These are phyloP conservation scores for Phalaenopsis equestris DNA, from an alignment of 106 monocot genomes.

Conservation along the genomic window DNA sequence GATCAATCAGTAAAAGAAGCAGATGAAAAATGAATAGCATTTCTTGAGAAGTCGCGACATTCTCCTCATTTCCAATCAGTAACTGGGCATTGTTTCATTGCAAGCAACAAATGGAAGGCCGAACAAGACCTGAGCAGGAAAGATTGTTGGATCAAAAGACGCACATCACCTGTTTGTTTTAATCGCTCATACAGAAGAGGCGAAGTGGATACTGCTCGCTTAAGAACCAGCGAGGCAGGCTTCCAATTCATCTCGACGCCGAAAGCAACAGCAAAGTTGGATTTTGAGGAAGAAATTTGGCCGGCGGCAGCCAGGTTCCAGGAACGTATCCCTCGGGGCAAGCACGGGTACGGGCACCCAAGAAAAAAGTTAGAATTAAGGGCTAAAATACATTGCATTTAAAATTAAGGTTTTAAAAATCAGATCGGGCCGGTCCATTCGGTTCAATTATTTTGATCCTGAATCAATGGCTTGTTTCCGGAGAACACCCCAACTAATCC, in stretches of 20 bases:
- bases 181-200: slow-evolving; percentile 46
- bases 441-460: no score
- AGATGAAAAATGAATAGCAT: neutral
- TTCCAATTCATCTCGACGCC: neutral
- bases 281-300: neutral
- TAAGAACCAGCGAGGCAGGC: slow-evolving; percentile 1
- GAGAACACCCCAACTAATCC: no score
- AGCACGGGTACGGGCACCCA: no score
- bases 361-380: no score
- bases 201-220: slow-evolving; percentile 29
- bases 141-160: neutral
- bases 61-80: neutral
- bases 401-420: no score
- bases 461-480: no score
- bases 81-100: neutral
- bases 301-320: no score
- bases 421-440: no score
- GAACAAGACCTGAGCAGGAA: neutral
- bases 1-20: neutral
- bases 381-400: no score
- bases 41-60: neutral
- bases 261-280: neutral
- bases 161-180: slow-evolving; percentile 69
- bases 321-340: no score
- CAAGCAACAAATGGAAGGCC: neutral